Evolutionary conservation across 2,329 filamentous ascomycete species (phyloP).

Genomic region (Fragosphaeria purpurea): DNA sequence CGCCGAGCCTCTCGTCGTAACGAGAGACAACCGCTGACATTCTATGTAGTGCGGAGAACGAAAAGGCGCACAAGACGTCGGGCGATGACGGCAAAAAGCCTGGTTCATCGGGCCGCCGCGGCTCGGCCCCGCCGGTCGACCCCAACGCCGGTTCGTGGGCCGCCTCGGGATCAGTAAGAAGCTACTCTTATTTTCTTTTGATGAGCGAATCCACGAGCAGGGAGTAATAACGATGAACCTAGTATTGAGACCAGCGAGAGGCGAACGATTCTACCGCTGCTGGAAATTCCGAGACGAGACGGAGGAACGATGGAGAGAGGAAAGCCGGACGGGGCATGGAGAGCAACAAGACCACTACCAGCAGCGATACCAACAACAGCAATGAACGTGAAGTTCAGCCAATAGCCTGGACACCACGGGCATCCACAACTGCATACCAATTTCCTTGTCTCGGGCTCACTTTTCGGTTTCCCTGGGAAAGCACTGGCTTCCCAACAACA

Average conservation of each 20-base stretch:
- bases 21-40: too few relatives aligned
- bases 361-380: neutral
- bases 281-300: neutral
- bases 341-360: neutral
- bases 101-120: neutral
- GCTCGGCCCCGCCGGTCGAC: conserved; percentile 2
- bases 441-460: too few relatives aligned
- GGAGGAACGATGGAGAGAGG: neutral
- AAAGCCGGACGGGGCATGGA: neutral
- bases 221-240: neutral
- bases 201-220: neutral
- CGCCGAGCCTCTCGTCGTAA: too few relatives aligned
- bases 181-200: neutral
- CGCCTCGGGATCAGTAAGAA: conserved; percentile 1
- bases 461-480: too few relatives aligned
- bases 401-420: too few relatives aligned
- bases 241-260: neutral
- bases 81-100: neutral
- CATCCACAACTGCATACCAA: too few relatives aligned
- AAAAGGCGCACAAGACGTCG: neutral
- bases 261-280: too few relatives aligned
- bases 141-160: conserved; percentile 2
- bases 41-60: too few relatives aligned
- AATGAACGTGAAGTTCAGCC: too few relatives aligned
- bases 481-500: too few relatives aligned